phyloP scores from a whole-genome alignment of 805 yeast species.

The Ogataea siamensis region DNA sequence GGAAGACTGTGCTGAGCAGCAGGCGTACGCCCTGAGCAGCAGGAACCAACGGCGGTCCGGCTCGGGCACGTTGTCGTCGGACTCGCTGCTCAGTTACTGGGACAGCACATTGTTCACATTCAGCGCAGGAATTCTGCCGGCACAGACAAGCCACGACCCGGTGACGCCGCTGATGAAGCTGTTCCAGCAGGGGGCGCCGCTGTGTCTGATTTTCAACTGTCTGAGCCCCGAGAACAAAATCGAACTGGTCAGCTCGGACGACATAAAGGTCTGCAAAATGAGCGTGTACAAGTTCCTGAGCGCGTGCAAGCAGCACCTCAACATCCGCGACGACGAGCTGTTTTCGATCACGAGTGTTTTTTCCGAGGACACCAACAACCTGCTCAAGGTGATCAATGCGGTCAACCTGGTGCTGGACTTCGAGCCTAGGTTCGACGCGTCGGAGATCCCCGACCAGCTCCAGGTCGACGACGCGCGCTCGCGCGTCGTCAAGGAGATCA shows the following conservation, averaged over 20 bases:
- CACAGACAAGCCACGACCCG: slow-evolving; percentile 77
- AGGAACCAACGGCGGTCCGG: slow-evolving; percentile 8
- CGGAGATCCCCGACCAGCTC: slow-evolving; percentile 25
- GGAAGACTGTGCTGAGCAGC: slow-evolving; percentile 69
- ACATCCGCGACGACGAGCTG: slow-evolving; percentile 74
- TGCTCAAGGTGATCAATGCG: slow-evolving; percentile 71
- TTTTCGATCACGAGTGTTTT: slow-evolving; percentile 91
- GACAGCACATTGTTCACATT: slow-evolving; percentile 52
- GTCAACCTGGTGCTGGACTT: slow-evolving; percentile 46
- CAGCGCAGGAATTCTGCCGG: slow-evolving; percentile 76
- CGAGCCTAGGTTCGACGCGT: slow-evolving; percentile 14
- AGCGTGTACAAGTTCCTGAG: slow-evolving; percentile 85
- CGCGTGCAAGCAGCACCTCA: slow-evolving; percentile 77
- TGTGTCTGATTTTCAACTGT: slow-evolving; percentile 79
- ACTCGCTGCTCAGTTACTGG: slow-evolving; percentile 28
- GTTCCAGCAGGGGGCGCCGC: slow-evolving; percentile 88
- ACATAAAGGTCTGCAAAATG: slow-evolving; percentile 79
- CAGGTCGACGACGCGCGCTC: slow-evolving; percentile 56
- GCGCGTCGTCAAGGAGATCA: slow-evolving; percentile 78
- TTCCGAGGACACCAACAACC: slow-evolving; percentile 73
- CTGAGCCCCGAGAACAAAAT: slow-evolving; percentile 50
- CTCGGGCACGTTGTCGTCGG: slow-evolving; percentile 11
- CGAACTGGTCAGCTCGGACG: slow-evolving; percentile 71
- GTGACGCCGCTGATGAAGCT: slow-evolving; percentile 87
- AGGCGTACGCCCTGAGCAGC: slow-evolving; percentile 43